Conservation (phyloP, 805 yeast species). For the Monosporozyma aerobia region DNA sequence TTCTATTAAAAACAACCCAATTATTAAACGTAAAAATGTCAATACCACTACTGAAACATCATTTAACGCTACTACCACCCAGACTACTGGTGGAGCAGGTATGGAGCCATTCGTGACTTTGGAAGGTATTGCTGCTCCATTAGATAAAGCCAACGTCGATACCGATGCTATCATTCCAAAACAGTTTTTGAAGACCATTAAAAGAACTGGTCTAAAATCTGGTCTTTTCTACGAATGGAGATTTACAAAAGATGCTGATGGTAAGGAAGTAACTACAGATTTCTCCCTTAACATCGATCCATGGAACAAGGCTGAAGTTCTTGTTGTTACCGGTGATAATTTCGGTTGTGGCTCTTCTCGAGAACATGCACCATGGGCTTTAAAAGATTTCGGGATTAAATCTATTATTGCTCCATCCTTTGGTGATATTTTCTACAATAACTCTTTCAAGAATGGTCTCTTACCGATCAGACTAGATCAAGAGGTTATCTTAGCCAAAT, state of each 20-base stretch:
- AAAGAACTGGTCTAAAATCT: constrained; percentile 83
- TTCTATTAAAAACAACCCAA: constrained; percentile 1
- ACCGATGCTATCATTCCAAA: constrained; percentile 98
- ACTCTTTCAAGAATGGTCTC: constrained; percentile 92
- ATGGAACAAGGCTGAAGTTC: constrained; percentile 67
- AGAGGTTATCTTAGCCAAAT: constrained; percentile 58
- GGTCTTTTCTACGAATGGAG: constrained; percentile 92
- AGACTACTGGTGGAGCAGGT: constrained; percentile 37
- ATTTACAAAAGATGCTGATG: constrained; percentile 57
- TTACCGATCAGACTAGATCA: constrained; percentile 85
- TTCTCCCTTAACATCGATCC: constrained; percentile 83
- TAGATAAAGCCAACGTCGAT: constrained; percentile 91
- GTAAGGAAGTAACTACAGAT: constrained; percentile 77
- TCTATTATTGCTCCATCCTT: constrained; percentile 96
- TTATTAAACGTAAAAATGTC: constrained; percentile 34
- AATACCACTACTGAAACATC: constrained; percentile 42
- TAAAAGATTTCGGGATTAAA: constrained; percentile 93
- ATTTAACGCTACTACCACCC: constrained; percentile 32
- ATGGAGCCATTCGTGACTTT: constrained; percentile 72
- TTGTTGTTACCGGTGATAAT: constrained; percentile 91
- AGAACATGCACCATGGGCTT: constrained; percentile 99
- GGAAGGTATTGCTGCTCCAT: constrained; percentile 86
- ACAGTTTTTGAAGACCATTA: constrained; percentile 94
- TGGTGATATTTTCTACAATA: constrained; percentile 96
- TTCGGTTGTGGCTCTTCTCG: constrained; percentile 99